Evolutionary conservation across 768 basidiomycete species (phyloP).

Genomic region (Termitomyces sp.): DNA sequence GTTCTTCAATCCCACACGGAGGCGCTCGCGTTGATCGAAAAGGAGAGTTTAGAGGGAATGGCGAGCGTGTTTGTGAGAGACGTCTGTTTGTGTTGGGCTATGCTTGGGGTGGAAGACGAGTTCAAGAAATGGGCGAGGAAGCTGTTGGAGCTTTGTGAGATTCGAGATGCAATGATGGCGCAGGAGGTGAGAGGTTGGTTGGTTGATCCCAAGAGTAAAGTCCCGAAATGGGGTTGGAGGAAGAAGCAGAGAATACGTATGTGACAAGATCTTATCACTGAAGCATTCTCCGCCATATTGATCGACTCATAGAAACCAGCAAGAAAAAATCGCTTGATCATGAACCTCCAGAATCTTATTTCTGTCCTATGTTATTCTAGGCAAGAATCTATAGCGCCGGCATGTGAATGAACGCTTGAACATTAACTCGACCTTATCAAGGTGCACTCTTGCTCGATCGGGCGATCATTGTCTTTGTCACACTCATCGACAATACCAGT

Average conservation of each 20-base stretch:
- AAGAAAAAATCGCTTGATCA: constrained; percentile 2
- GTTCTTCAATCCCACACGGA: constrained; percentile 32
- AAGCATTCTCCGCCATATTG: background rate
- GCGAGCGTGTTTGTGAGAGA: constrained; percentile 37
- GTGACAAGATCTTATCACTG: constrained; percentile 7
- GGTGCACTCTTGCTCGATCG: background rate
- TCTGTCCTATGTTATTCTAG: constrained; percentile 10
- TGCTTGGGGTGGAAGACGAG: constrained; percentile 30
- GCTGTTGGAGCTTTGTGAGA: constrained; percentile 20
- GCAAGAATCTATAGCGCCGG: background rate
- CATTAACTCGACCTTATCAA: background rate
- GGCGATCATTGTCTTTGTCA: background rate
- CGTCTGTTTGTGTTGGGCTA: constrained; percentile 34
- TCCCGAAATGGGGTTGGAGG: constrained; percentile 38
- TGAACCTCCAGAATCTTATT: constrained; percentile 7
- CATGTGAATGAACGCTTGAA: background rate
- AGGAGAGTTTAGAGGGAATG: constrained; percentile 37
- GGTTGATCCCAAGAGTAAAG: constrained; percentile 21
- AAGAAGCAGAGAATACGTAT: constrained; percentile 30
- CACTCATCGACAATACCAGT: background rate
- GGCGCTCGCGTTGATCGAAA: constrained; percentile 33
- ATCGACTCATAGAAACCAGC: background rate
- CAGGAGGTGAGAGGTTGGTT: constrained; percentile 25
- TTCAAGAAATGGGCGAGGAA: constrained; percentile 32
- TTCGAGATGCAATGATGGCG: constrained; percentile 22